phyloP scores from a whole-genome alignment of 2,329 filamentous ascomycete species.

The Fusarium nematophilum region DNA sequence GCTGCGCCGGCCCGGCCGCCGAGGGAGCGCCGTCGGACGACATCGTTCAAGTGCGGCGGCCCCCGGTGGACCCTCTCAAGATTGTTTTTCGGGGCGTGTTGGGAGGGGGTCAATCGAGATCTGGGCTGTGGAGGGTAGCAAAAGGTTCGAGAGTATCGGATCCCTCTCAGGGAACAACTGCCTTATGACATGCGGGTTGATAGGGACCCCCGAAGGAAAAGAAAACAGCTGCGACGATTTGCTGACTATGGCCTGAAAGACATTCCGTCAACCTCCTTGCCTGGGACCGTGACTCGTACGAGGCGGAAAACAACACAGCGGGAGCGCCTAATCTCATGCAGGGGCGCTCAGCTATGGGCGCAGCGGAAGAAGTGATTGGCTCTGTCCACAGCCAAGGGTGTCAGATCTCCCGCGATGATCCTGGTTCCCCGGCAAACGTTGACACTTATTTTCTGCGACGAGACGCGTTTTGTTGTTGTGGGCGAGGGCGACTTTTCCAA shows the following conservation, averaged over 20 bases:
- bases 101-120: background rate
- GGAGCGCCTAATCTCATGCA: conserved; percentile 18
- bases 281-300: conserved; percentile 10
- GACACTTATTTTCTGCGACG: conserved; percentile 4
- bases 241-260: background rate
- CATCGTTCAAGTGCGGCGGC: conserved; percentile 1
- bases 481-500: background rate
- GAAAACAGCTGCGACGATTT: background rate
- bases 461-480: conserved; percentile 4
- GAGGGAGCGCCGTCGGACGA: background rate
- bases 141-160: background rate
- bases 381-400: conserved; percentile 16
- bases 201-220: background rate
- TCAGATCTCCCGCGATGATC: conserved; percentile 19
- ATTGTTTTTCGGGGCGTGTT: background rate
- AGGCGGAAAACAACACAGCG: conserved; percentile 13
- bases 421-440: background rate
- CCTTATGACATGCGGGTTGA: background rate
- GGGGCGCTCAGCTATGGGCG: conserved; percentile 29
- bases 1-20: conserved; percentile 2
- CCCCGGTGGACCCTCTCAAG: conserved; percentile 11
- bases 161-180: background rate
- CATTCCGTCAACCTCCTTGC: background rate
- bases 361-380: conserved; percentile 22
- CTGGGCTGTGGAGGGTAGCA: conserved; percentile 3